Percentiles rank a stretch among this genome's conserved stretches.
Conservation (phyloP, 2,329 filamentous ascomycete species). For the Penicillium expansum region DNA sequence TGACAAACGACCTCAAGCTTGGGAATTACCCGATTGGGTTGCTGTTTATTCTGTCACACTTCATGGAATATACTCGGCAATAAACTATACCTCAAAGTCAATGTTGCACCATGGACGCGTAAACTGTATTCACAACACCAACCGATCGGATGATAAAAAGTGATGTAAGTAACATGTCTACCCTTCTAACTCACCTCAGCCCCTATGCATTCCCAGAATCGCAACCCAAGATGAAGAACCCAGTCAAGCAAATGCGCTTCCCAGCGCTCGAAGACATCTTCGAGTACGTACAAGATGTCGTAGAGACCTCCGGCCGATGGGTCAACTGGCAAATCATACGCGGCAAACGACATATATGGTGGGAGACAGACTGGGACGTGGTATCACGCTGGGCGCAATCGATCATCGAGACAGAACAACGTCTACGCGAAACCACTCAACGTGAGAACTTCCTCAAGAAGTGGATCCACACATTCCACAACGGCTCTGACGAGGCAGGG, state of each 20-base stretch:
- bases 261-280: neutral
- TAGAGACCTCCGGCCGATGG: neutral
- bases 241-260: neutral
- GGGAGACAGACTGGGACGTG: slow-evolving; percentile 2
- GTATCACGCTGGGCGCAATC: slow-evolving; percentile 7
- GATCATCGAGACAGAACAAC: slow-evolving; percentile 5
- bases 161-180: slow-evolving; percentile 6
- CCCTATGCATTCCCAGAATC: neutral
- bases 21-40: neutral
- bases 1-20: no score
- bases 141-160: slow-evolving; percentile 7
- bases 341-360: slow-evolving; percentile 1
- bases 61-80: neutral
- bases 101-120: neutral
- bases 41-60: neutral
- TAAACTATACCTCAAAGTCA: neutral
- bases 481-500: neutral
- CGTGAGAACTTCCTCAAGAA: slow-evolving; percentile 4
- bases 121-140: neutral
- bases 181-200: neutral
- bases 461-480: neutral
- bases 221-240: neutral
- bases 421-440: slow-evolving; percentile 3
- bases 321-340: slow-evolving; percentile 3
- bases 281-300: neutral